Evolutionary conservation across 495 filamentous ascomycete genomes (phyloP).

Genomic region (Aspergillus baeticus): DNA sequence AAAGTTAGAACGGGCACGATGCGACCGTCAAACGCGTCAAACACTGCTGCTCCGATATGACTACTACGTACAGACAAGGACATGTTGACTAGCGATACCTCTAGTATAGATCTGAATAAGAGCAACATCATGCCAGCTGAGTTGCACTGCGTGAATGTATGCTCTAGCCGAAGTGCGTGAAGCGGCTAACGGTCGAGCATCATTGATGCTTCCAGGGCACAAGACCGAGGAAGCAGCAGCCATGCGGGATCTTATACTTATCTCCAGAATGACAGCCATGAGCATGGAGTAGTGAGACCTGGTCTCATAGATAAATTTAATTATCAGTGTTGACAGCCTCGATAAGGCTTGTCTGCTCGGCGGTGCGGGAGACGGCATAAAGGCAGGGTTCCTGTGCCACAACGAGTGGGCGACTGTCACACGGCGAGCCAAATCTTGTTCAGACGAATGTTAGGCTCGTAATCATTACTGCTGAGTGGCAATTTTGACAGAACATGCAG

Average conservation of each 20-base stretch:
- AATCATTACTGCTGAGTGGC: background rate
- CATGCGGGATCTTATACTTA: background rate
- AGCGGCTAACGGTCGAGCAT: background rate
- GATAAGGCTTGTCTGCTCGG: background rate
- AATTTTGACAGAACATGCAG: background rate
- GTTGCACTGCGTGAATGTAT: background rate
- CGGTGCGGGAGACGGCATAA: constrained; percentile 6
- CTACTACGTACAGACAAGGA: background rate
- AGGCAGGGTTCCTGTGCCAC: background rate
- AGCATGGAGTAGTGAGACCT: too few species aligned
- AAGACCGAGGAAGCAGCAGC: background rate
- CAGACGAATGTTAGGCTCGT: background rate
- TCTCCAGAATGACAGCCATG: background rate
- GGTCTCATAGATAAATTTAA: background rate
- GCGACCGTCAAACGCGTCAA: too few species aligned
- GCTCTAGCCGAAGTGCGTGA: background rate
- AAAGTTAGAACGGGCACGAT: too few species aligned
- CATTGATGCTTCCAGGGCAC: background rate
- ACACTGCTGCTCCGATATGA: background rate
- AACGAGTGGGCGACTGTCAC: background rate
- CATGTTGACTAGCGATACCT: background rate
- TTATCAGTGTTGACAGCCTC: background rate
- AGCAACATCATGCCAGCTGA: background rate
- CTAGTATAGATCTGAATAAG: background rate
- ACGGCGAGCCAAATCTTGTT: background rate